Evolutionary conservation across 495 filamentous ascomycete genomes (phyloP), one percentile per base, ranked within the genome.

Genomic region (Penicillium argentinense): DNA sequence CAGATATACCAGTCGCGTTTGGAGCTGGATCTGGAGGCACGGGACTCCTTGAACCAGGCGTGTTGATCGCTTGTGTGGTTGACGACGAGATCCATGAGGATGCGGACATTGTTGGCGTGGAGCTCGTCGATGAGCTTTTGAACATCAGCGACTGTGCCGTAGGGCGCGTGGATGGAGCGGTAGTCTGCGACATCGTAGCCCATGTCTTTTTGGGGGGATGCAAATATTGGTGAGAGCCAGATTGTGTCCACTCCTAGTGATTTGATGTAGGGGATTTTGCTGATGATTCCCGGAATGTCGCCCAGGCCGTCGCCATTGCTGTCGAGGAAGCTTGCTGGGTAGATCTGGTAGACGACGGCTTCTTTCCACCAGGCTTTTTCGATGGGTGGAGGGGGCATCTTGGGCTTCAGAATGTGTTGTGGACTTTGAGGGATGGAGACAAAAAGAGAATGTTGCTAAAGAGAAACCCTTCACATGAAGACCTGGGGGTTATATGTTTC

Each of bases 1-100:
- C 81, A 84, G 51, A 85, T 78, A 42, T 86, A 85, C 72, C 75
- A 85, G 56, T 84, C 75, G 9, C 76, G 60, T 57, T 83, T 83
- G 8, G 69, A 51, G 49, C 72, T 82, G 27, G 67, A 54, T 47
- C 65, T 76, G 17, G 72, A 76, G 2, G 62, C 69, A 26, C 76
- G 61, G 4, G 79, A 80, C 45, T 84, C 77, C 41, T 73, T 63
- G 61, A 86, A 86, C 83, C 83, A 85, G 9, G 60, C 60, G 48
- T 85, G 81, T 66, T 60, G 64, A 47, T 81, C 72, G 9, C 71
- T 77, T 14, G 81, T 83, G 63, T 86, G 83, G 53, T 86, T 49
- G n/a, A 49, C 47, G 19, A 49, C 47, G 11, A 49, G 57, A 39
- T 78, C 75, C 46, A 87, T 69, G 16, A 86, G 66, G 24, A 85